Conservation (phyloP, 1,139 yeast genomes). For the Suhomyces kunorum region DNA sequence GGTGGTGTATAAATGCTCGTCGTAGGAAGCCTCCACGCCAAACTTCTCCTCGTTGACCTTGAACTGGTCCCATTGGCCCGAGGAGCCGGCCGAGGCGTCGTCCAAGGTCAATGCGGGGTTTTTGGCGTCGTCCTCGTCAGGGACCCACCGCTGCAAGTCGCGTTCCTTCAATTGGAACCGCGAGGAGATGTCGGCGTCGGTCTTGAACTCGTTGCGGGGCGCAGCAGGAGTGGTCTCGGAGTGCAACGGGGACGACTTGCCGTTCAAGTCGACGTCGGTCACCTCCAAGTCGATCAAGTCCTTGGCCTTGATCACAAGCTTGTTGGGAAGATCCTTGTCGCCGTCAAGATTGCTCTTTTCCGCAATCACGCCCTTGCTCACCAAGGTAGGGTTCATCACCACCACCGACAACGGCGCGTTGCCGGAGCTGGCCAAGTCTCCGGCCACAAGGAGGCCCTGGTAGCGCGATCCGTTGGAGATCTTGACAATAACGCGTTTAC, state of each 20-base stretch:
- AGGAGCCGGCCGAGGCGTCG: constrained; percentile 25
- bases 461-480: constrained; percentile 62
- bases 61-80: constrained; percentile 83
- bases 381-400: constrained; percentile 46
- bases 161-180: constrained; percentile 52
- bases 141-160: constrained; percentile 84
- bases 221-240: constrained; percentile 6
- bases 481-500: constrained; percentile 58
- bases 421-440: constrained; percentile 25
- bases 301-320: constrained; percentile 53
- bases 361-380: constrained; percentile 35
- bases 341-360: constrained; percentile 32
- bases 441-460: constrained; percentile 55
- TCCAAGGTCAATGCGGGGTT: constrained; percentile 43
- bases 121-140: constrained; percentile 50
- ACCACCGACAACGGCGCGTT: constrained; percentile 49
- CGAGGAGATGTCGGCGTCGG: constrained; percentile 80
- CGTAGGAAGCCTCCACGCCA: constrained; percentile 84
- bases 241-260: constrained; percentile 2
- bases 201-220: constrained; percentile 51
- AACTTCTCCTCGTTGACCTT: constrained; percentile 84
- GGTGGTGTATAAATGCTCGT: constrained; percentile 89
- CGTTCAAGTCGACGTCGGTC: constrained; percentile 35
- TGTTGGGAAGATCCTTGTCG: constrained; percentile 38
- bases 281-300: constrained; percentile 67